phyloP scores from a whole-genome alignment of 2,329 filamentous ascomycete species.

The Scorias spongiosa region DNA sequence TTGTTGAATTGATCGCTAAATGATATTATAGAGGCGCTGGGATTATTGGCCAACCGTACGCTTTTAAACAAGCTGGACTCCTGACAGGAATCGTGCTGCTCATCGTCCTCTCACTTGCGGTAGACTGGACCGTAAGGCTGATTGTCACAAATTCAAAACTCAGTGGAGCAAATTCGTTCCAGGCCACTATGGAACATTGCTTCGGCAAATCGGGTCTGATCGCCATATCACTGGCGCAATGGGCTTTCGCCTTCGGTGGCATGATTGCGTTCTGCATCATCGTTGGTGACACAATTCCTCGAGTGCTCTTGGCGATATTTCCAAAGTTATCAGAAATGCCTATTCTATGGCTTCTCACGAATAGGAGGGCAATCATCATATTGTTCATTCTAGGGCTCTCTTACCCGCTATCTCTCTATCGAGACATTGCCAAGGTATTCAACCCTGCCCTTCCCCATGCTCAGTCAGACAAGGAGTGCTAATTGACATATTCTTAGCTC shows the following conservation, averaged over 20 bases:
- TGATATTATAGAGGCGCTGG: conserved; percentile 37
- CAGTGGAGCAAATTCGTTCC: conserved; percentile 84
- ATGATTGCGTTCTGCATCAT: conserved; percentile 99
- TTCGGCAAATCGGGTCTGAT: conserved; percentile 79
- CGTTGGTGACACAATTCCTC: conserved; percentile 88
- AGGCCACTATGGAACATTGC: conserved; percentile 89
- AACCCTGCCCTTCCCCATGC: not conserved
- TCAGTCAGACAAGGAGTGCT: conserved; percentile 1
- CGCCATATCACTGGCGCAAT: conserved; percentile 83
- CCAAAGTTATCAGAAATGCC: conserved; percentile 57
- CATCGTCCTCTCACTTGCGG: conserved; percentile 60
- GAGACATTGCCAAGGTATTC: conserved; percentile 86
- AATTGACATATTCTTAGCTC: conserved; percentile 39
- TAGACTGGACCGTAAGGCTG: conserved; percentile 95
- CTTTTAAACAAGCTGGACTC: conserved; percentile 83
- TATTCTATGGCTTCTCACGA: conserved; percentile 67
- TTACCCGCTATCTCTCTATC: conserved; percentile 81
- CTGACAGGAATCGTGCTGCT: conserved; percentile 65
- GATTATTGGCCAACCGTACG: conserved; percentile 76
- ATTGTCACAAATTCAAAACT: conserved; percentile 98
- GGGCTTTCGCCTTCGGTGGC: conserved; percentile 95
- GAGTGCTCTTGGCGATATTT: conserved; percentile 71
- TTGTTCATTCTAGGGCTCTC: conserved; percentile 75
- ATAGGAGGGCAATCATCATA: conserved; percentile 73
- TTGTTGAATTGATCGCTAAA: not conserved